phyloP scores from a whole-genome alignment of 768 basidiomycete species.

The Tricholoma furcatifolium region DNA sequence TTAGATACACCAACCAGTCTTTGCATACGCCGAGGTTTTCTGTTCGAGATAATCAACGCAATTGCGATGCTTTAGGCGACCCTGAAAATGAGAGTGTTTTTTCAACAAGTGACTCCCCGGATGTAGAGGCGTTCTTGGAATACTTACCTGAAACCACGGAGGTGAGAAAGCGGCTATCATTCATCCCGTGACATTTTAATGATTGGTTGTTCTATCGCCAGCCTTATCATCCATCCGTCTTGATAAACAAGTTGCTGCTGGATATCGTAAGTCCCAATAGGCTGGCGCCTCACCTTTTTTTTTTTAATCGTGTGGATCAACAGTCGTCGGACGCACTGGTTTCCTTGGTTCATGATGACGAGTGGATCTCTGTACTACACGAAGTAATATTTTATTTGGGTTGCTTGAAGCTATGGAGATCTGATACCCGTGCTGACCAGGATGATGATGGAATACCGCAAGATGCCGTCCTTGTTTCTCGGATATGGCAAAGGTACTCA shows the following conservation, averaged over 20 bases:
- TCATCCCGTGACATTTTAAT: neutral
- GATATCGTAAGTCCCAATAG: conserved; percentile 3
- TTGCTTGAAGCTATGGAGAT: neutral
- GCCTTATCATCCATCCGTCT: conserved; percentile 16
- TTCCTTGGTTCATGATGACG: conserved; percentile 18
- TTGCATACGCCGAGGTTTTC: neutral
- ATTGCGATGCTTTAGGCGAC: neutral
- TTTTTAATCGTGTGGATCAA: neutral
- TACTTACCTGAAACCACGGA: neutral
- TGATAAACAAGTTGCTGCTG: conserved; percentile 15
- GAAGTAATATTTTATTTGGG: conserved; percentile 6
- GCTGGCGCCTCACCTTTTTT: neutral
- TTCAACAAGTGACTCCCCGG: neutral
- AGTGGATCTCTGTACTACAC: conserved; percentile 13
- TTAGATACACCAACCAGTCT: neutral
- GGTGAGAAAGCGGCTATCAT: neutral
- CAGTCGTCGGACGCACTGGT: conserved; percentile 10
- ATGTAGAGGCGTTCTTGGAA: conserved; percentile 1
- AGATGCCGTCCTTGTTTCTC: conserved; percentile 2
- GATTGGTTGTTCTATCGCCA: neutral
- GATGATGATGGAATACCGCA: conserved; percentile 3
- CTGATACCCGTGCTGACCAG: neutral
- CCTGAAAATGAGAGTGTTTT: neutral
- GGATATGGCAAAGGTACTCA: conserved; percentile 1
- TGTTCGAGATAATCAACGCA: neutral